Percentiles rank a stretch among this genome's conserved stretches.
Conservation (phyloP, 2,329 filamentous ascomycete species). For the Gremmenia infestans region DNA sequence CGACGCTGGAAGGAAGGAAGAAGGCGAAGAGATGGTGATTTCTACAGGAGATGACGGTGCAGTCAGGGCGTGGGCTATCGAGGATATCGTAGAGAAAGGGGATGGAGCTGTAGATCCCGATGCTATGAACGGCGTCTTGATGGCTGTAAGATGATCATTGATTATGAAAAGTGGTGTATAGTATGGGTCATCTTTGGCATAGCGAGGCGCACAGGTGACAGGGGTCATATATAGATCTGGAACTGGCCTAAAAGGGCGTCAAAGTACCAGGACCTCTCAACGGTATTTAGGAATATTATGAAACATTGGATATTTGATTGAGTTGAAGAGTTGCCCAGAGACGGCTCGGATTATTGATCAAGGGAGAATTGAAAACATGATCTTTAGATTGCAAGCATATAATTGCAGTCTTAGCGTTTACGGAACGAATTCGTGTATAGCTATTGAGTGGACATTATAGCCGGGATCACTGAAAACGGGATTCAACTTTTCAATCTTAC, state of each 20-base stretch:
- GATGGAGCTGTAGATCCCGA: background rate
- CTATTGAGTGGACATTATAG: no score
- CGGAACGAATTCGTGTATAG: no score
- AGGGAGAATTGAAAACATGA: no score
- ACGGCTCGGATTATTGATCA: no score
- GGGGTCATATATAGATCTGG: background rate
- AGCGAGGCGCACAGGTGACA: background rate
- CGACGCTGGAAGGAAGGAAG: conserved; percentile 55
- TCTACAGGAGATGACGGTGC: conserved; percentile 90
- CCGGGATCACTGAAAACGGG: no score
- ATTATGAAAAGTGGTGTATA: background rate
- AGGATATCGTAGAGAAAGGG: conserved; percentile 13
- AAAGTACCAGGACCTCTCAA: no score
- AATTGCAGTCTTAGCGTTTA: no score
- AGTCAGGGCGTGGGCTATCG: conserved; percentile 74
- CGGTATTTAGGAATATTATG: no score
- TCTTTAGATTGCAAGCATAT: no score
- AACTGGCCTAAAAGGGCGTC: background rate
- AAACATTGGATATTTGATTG: no score
- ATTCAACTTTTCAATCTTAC: no score
- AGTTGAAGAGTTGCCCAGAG: no score
- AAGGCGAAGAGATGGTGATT: conserved; percentile 76
- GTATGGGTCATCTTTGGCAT: background rate
- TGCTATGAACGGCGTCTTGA: background rate
- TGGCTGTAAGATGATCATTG: background rate